Percentiles rank a stretch among this genome's conserved stretches.
These are phyloP conservation scores for Chara braunii DNA, from an alignment of 139 green algal genomes.

Conservation along the genomic window DNA sequence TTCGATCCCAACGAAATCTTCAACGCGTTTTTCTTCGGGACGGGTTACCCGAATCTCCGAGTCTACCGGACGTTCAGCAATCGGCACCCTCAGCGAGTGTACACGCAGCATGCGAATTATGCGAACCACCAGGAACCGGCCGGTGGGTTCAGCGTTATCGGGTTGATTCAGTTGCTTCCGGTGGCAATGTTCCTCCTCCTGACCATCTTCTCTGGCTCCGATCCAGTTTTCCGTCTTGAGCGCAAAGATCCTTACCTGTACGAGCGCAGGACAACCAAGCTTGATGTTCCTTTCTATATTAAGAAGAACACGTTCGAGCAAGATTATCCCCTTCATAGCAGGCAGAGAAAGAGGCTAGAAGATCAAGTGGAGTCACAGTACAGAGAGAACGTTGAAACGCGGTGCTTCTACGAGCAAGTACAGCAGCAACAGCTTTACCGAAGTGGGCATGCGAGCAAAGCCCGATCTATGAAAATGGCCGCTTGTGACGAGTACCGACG, in stretches of 20 bases:
- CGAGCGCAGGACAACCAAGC: conserved; percentile 1
- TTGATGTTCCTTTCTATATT: conserved; percentile 3
- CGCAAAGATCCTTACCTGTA: not conserved
- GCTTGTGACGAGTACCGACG: no score
- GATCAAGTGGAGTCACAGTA: conserved; percentile 18
- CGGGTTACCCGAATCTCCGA: not conserved
- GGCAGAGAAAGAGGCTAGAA: not conserved
- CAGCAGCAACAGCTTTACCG: conserved; percentile 27
- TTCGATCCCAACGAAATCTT: conserved; percentile 43
- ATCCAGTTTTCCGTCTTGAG: conserved; percentile 14
- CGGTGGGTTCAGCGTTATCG: no score
- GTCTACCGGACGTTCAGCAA: no score
- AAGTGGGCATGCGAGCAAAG: no score
- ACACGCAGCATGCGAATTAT: no score
- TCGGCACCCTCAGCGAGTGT: no score
- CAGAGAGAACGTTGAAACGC: conserved; percentile 13
- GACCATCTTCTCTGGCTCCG: conserved; percentile 10
- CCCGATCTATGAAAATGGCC: no score
- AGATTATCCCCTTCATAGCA: conserved; percentile 14
- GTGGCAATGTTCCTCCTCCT: conserved; percentile 25
- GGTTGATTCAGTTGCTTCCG: conserved; percentile 25
- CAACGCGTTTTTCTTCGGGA: conserved; percentile 34
- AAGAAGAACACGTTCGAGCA: conserved; percentile 11
- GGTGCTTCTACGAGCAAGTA: conserved; percentile 18
- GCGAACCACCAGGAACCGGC: no score